Conservation (phyloP, 2,329 filamentous ascomycete genomes). For the Cladosporium sp. region DNA sequence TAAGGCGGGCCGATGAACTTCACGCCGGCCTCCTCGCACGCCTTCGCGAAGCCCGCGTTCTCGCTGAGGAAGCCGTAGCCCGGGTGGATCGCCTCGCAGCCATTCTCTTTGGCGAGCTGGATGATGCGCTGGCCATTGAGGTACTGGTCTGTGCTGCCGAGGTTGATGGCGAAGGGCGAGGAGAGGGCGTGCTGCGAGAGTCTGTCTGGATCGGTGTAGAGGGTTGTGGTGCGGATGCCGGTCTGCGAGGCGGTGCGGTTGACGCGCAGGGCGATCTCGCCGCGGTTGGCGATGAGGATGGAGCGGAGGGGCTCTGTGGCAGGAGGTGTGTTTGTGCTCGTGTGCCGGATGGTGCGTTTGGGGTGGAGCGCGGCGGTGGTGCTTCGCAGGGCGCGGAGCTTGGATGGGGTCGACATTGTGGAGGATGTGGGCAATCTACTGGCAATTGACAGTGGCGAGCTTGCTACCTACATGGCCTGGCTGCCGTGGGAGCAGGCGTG, state of each 20-base stretch:
- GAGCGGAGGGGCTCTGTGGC: slow-evolving; percentile 52
- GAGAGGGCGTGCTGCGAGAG: slow-evolving; percentile 83
- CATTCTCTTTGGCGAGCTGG: slow-evolving; percentile 77
- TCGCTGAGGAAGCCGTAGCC: slow-evolving; percentile 95
- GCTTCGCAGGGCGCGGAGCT: slow-evolving; percentile 25
- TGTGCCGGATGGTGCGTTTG: slow-evolving; percentile 23
- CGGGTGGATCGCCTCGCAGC: slow-evolving; percentile 89
- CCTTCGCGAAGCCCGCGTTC: slow-evolving; percentile 84
- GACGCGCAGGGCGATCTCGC: slow-evolving; percentile 94
- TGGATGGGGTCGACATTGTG: slow-evolving; percentile 28
- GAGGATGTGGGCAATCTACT: neutral
- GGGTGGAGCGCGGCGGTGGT: slow-evolving; percentile 23
- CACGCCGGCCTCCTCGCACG: slow-evolving; percentile 85
- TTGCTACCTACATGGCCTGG: slow-evolving; percentile 16
- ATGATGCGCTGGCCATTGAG: slow-evolving; percentile 94
- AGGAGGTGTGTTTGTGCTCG: slow-evolving; percentile 18
- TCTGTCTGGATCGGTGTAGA: slow-evolving; percentile 92
- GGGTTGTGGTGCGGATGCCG: slow-evolving; percentile 87
- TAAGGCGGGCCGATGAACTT: slow-evolving; percentile 90
- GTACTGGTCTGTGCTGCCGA: slow-evolving; percentile 82
- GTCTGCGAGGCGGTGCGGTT: slow-evolving; percentile 82
- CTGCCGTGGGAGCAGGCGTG: neutral
- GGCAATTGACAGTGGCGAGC: neutral
- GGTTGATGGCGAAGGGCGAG: slow-evolving; percentile 78
- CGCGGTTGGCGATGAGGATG: slow-evolving; percentile 92